These are phyloP conservation scores for Tylopilus orsonianus DNA, from an alignment of 1,284 basidiomycete species.

Conservation along the genomic window DNA sequence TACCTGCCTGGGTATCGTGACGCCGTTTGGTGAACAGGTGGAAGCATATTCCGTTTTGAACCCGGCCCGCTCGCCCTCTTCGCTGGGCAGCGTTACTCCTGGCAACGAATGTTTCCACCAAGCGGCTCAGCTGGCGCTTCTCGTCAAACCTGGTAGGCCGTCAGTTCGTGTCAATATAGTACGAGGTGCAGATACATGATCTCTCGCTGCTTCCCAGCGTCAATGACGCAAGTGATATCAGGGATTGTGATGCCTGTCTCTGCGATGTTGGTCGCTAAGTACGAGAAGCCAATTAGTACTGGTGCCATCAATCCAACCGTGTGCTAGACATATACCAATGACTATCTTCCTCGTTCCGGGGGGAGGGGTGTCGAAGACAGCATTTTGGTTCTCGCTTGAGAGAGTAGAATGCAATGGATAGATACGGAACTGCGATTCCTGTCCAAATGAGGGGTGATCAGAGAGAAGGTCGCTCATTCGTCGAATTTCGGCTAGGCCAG, in stretches of 20 bases:
- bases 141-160: conserved; percentile 79
- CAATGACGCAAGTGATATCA: conserved; percentile 97
- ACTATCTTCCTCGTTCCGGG: conserved; percentile 87
- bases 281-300: conserved; percentile 50
- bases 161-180: conserved; percentile 8
- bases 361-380: conserved; percentile 88
- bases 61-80: conserved; percentile 90
- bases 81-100: conserved; percentile 93
- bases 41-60: conserved; percentile 90
- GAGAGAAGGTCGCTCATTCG: conserved; percentile 81
- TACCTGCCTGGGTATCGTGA: conserved; percentile 70
- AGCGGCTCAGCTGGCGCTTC: conserved; percentile 92
- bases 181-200: conserved; percentile 60
- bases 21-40: conserved; percentile 92
- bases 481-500: conserved; percentile 91
- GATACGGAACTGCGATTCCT: conserved; percentile 66
- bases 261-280: conserved; percentile 59
- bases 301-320: conserved; percentile 64
- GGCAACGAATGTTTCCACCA: conserved; percentile 92
- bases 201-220: conserved; percentile 91
- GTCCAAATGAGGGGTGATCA: conserved; percentile 78
- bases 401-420: conserved; percentile 94
- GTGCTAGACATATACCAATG: conserved; percentile 57
- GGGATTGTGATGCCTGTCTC: conserved; percentile 98
- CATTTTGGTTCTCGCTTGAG: conserved; percentile 86